A percentile compares a stretch with the other conserved stretches of the same genome.
These are phyloP conservation scores for Amanita brunnescens DNA, from an alignment of 768 basidiomycete genomes.

Conservation along the genomic window DNA sequence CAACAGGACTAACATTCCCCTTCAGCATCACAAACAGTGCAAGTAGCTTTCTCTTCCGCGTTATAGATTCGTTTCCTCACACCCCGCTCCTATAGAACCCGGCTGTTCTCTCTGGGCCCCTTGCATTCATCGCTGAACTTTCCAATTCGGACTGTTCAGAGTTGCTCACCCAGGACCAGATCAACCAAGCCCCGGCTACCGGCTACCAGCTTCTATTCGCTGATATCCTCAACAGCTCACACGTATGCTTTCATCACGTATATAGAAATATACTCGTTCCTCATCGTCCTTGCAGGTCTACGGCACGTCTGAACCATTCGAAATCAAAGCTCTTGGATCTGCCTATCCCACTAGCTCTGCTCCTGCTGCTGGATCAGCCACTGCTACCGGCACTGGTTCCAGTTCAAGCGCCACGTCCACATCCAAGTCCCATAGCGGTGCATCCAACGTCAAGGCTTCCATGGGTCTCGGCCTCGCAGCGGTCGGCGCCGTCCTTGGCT, in stretches of 20 bases:
- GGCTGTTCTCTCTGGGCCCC: conserved; percentile 1
- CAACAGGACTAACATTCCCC: neutral
- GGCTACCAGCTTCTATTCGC: conserved; percentile 5
- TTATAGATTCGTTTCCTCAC: neutral
- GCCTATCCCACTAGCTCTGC: conserved; percentile 1
- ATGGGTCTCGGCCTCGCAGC: conserved; percentile 5
- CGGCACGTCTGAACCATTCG: conserved; percentile 3
- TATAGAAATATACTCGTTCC: neutral
- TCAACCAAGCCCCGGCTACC: conserved; percentile 1
- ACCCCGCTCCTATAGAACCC: conserved; percentile 2
- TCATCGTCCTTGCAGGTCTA: neutral
- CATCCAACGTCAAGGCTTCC: conserved; percentile 1
- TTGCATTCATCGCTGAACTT: conserved; percentile 9
- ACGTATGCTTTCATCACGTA: neutral
- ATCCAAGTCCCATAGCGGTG: neutral
- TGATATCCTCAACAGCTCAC: conserved; percentile 6
- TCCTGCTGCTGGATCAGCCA: neutral
- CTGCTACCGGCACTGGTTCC: neutral
- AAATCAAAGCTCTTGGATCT: conserved; percentile 6
- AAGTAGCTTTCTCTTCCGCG: neutral
- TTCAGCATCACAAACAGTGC: conserved; percentile 7
- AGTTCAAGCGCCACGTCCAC: neutral
- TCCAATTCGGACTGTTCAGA: conserved; percentile 5
- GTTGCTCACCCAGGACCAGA: neutral
- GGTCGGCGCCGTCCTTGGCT: conserved; percentile 6